Evolutionary conservation across 306 rosid genomes (phyloP).

Genomic region (Trichosanthes truncata): DNA sequence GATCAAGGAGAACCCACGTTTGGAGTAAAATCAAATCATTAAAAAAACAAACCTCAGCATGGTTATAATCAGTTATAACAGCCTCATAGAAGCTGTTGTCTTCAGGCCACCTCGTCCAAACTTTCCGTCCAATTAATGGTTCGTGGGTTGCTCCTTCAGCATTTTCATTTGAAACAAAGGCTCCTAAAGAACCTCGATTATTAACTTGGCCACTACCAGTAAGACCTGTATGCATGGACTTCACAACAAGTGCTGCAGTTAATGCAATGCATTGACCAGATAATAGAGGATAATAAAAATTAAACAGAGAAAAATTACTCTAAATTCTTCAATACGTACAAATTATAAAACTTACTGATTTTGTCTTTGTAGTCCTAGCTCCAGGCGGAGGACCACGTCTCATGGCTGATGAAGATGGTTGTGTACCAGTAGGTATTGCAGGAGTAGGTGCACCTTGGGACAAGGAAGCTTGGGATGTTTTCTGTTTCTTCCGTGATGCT

Average conservation of each 20-base stretch:
- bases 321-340: neutral
- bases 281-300: neutral
- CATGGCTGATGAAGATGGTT: constrained; percentile 11
- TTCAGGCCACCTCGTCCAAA: constrained; percentile 95
- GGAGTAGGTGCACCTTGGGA: constrained; percentile 13
- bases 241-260: constrained; percentile 47
- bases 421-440: constrained; percentile 6
- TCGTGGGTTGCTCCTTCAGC: constrained; percentile 41
- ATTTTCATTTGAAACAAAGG: constrained; percentile 35
- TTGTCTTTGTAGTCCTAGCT: constrained; percentile 7
- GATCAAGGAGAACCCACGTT: neutral
- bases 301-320: neutral
- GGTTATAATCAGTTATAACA: constrained; percentile 64
- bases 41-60: constrained; percentile 37
- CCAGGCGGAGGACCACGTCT: constrained; percentile 15
- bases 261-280: constrained; percentile 49
- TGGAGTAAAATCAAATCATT: neutral
- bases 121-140: constrained; percentile 72
- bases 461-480: constrained; percentile 44
- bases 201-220: constrained; percentile 40
- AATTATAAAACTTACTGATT: neutral
- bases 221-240: constrained; percentile 41
- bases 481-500: constrained; percentile 86
- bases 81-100: constrained; percentile 96
- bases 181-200: constrained; percentile 47